phyloP scores from a whole-genome alignment of 2,329 filamentous ascomycete genomes.

The Aspergillus udagawae region DNA sequence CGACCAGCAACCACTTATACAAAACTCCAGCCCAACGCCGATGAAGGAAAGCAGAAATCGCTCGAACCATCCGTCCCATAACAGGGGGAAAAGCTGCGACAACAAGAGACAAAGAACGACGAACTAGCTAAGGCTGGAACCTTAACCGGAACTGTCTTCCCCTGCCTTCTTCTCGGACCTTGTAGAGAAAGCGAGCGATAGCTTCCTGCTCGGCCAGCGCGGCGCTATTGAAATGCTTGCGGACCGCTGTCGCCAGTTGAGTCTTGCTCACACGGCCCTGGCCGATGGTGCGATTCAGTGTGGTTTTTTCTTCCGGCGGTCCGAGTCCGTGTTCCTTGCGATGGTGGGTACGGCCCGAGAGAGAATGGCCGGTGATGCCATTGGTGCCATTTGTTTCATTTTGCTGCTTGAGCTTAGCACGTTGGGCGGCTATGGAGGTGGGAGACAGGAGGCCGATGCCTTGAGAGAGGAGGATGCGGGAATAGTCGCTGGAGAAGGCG shows the following conservation, averaged over 20 bases:
- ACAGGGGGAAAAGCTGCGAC: neutral
- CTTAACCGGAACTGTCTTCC: conserved; percentile 39
- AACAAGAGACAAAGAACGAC: neutral
- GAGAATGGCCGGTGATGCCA: conserved; percentile 8
- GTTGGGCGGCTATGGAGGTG: conserved; percentile 38
- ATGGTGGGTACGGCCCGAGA: conserved; percentile 3
- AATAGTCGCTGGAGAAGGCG: conserved; percentile 43
- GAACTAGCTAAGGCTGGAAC: conserved; percentile 35
- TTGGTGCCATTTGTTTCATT: conserved; percentile 12
- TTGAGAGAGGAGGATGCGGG: conserved; percentile 44
- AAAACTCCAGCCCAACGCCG: neutral
- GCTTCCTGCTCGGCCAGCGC: conserved; percentile 45
- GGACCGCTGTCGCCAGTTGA: conserved; percentile 40
- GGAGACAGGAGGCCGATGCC: conserved; percentile 44
- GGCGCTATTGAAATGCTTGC: conserved; percentile 47
- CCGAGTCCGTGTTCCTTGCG: conserved; percentile 6
- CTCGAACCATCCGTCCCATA: neutral
- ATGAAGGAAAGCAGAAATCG: neutral
- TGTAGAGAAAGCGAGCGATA: conserved; percentile 46
- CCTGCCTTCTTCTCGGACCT: conserved; percentile 44
- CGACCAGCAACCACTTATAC: neutral
- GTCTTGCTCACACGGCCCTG: conserved; percentile 41
- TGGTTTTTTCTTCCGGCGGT: conserved; percentile 12
- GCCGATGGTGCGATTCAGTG: conserved; percentile 27
- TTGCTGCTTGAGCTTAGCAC: conserved; percentile 12